phyloP scores from a whole-genome alignment of 176 grass and related monocot species.

The Eleusine coracana region DNA sequence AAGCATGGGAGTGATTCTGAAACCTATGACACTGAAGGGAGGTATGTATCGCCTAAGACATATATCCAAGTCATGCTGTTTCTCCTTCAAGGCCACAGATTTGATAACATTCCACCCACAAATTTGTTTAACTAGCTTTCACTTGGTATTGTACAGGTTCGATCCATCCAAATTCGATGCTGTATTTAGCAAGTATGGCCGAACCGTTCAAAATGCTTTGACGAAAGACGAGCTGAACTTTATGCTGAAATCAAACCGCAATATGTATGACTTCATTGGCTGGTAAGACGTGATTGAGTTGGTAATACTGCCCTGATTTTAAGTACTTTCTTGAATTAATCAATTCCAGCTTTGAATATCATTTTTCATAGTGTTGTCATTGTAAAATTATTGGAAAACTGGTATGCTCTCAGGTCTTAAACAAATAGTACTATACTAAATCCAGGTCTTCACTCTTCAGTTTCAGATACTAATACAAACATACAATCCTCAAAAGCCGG shows the following conservation, averaged over 20 bases:
- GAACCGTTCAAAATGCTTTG: conserved; percentile 51
- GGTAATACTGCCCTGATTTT: background rate
- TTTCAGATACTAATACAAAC: background rate
- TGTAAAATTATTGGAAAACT: background rate
- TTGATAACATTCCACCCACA: background rate
- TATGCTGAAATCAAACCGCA: conserved; percentile 61
- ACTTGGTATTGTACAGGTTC: conserved; percentile 35
- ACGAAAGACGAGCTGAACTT: conserved; percentile 41
- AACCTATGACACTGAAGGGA: conserved; percentile 72
- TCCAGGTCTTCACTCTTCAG: background rate
- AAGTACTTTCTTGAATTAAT: background rate
- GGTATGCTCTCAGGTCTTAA: background rate
- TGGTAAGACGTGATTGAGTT: conserved; percentile 38
- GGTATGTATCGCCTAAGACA: conserved; percentile 34
- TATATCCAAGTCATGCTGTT: background rate
- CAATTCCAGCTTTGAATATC: background rate
- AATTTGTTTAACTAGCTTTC: background rate
- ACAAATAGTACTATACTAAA: too few species aligned
- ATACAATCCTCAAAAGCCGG: background rate
- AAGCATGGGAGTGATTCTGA: conserved; percentile 77
- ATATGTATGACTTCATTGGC: conserved; percentile 52
- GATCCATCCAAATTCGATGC: conserved; percentile 64
- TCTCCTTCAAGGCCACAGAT: background rate
- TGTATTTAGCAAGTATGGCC: conserved; percentile 66
- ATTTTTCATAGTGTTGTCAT: background rate